Conservation (phyloP, 495 filamentous ascomycete genomes). For the Amorphotheca resinae region DNA sequence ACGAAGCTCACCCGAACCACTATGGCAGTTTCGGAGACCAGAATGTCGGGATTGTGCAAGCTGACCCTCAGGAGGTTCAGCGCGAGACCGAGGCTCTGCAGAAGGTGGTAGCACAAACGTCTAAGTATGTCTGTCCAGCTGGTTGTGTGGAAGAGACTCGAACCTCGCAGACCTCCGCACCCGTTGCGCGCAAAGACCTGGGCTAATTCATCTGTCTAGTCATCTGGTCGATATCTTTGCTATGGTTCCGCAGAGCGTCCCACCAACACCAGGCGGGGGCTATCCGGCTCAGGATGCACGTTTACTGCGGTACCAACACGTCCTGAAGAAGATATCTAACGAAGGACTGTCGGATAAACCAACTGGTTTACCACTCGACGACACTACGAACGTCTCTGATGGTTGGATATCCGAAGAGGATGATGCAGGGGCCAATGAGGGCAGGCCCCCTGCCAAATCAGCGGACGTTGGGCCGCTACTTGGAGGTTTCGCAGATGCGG, state of each 20-base stretch:
- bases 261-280: slow-evolving; percentile 21
- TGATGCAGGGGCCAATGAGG: slow-evolving; percentile 15
- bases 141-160: neutral
- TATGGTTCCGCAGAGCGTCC: slow-evolving; percentile 35
- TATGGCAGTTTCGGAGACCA: slow-evolving; percentile 42
- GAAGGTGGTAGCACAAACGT: slow-evolving; percentile 41
- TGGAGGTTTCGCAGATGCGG: slow-evolving; percentile 21
- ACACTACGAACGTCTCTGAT: slow-evolving; percentile 32
- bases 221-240: slow-evolving; percentile 49
- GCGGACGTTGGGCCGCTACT: slow-evolving; percentile 20
- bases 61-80: slow-evolving; percentile 43
- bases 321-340: slow-evolving; percentile 39
- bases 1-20: slow-evolving; percentile 37
- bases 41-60: slow-evolving; percentile 29
- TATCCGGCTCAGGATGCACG: slow-evolving; percentile 29
- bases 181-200: slow-evolving; percentile 5
- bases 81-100: slow-evolving; percentile 45
- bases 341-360: slow-evolving; percentile 35
- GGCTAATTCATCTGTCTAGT: slow-evolving; percentile 24
- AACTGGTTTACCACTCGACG: slow-evolving; percentile 24
- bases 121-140: slow-evolving; percentile 30
- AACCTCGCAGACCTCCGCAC: slow-evolving; percentile 1
- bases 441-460: slow-evolving; percentile 16
- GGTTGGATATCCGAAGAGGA: slow-evolving; percentile 23
- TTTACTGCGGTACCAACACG: slow-evolving; percentile 36